These are phyloP conservation scores for Penicillium macrosclerotiorum DNA, from an alignment of 495 filamentous ascomycete genomes.

Conservation along the genomic window DNA sequence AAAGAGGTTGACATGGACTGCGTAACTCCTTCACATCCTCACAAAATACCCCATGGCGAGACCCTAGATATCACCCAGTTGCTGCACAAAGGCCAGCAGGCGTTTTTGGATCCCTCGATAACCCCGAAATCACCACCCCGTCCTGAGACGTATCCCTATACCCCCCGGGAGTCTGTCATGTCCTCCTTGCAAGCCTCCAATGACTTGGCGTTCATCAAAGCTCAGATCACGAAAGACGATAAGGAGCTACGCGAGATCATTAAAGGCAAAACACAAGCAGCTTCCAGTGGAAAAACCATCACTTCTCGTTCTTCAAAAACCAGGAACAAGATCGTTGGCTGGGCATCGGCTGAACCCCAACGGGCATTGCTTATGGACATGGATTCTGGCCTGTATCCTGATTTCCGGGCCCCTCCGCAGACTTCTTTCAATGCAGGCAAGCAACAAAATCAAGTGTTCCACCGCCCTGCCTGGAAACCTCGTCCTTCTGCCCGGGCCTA, in stretches of 20 bases:
- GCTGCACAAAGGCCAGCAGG: slow-evolving; percentile 61
- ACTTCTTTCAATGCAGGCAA: slow-evolving; percentile 21
- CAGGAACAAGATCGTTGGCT: slow-evolving; percentile 20
- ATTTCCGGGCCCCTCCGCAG: slow-evolving; percentile 30
- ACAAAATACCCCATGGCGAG: slow-evolving; percentile 80
- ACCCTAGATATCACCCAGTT: slow-evolving; percentile 75
- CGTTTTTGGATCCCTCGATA: slow-evolving; percentile 63
- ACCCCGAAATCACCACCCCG: slow-evolving; percentile 51
- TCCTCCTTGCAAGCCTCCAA: slow-evolving; percentile 52
- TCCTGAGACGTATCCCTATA: slow-evolving; percentile 62
- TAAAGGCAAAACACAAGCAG: slow-evolving; percentile 45
- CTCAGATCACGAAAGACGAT: slow-evolving; percentile 78
- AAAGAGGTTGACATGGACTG: slow-evolving; percentile 99
- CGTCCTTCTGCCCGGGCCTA: slow-evolving; percentile 36
- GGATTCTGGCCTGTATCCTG: slow-evolving; percentile 36
- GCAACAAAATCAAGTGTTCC: slow-evolving; percentile 28
- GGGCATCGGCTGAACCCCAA: slow-evolving; percentile 38
- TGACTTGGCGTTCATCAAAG: slow-evolving; percentile 66
- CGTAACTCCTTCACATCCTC: slow-evolving; percentile 80
- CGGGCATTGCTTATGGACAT: slow-evolving; percentile 49
- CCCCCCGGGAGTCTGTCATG: slow-evolving; percentile 77
- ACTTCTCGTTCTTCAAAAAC: slow-evolving; percentile 16
- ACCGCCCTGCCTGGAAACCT: slow-evolving; percentile 36
- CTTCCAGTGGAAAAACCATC: slow-evolving; percentile 13
- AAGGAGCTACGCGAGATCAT: slow-evolving; percentile 72